These are phyloP conservation scores for Fusarium austroafricanum DNA, from an alignment of 2,329 filamentous ascomycete species.

Conservation along the genomic window DNA sequence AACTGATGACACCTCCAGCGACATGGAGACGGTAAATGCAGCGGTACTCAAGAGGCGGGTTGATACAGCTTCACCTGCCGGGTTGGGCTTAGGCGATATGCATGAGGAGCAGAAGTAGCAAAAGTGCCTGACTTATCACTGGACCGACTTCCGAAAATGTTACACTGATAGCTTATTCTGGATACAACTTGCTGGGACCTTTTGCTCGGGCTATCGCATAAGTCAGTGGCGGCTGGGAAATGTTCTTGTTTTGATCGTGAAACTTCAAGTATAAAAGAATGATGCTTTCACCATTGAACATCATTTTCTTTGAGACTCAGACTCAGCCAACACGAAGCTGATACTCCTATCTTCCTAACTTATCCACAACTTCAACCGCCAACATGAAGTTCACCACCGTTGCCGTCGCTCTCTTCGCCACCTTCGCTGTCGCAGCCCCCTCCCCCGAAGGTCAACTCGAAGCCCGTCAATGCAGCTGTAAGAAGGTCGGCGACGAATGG, in stretches of 20 bases:
- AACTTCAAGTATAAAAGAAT: background rate
- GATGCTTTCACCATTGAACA: rapidly evolving
- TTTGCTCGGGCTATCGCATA: slow-evolving; percentile 11
- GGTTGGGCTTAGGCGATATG: background rate
- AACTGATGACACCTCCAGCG: background rate
- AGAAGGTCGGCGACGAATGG: slow-evolving; percentile 13
- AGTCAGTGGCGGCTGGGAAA: background rate
- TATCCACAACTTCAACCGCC: background rate
- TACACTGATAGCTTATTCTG: background rate
- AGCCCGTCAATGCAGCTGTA: slow-evolving; percentile 14
- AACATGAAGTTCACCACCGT: slow-evolving; percentile 24
- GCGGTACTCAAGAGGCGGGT: background rate
- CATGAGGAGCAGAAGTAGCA: background rate
- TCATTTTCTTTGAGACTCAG: too few relatives aligned
- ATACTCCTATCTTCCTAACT: rapidly evolving
- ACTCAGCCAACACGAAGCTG: background rate
- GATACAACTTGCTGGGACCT: background rate
- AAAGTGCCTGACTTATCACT: slow-evolving; percentile 24
- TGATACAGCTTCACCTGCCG: slow-evolving; percentile 6
- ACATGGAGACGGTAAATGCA: background rate
- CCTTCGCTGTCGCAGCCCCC: slow-evolving; percentile 16
- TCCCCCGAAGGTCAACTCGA: background rate
- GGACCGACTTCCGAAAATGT: slow-evolving; percentile 22
- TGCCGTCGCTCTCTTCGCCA: slow-evolving; percentile 18
- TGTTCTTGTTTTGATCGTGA: background rate